Evolutionary conservation across 2,329 filamentous ascomycete species (phyloP).

Genomic region (Fusarium sarcochroum): DNA sequence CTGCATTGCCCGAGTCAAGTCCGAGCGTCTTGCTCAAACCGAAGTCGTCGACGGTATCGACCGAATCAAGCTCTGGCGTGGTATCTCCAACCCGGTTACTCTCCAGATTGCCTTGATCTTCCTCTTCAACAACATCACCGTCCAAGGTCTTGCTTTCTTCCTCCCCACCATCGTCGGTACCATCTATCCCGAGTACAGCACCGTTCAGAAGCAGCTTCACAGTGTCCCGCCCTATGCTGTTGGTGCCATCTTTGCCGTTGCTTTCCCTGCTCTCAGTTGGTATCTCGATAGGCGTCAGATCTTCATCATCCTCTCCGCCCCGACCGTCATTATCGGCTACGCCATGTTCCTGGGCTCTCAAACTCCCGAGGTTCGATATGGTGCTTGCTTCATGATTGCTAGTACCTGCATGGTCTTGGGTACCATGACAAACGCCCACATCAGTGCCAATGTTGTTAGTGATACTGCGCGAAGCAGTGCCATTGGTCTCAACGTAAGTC

Average conservation of each 20-base stretch:
- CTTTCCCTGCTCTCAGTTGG: conserved; percentile 71
- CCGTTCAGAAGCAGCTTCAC: conserved; percentile 73
- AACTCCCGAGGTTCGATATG: conserved; percentile 66
- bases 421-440: conserved; percentile 73
- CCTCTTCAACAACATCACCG: conserved; percentile 75
- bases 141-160: conserved; percentile 77
- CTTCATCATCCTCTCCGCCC: conserved; percentile 68
- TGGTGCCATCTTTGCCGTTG: conserved; percentile 71
- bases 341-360: conserved; percentile 72
- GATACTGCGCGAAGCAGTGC: conserved; percentile 75
- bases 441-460: conserved; percentile 74
- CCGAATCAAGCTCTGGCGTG: conserved; percentile 67
- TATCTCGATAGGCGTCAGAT: conserved; percentile 67
- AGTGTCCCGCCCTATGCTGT: conserved; percentile 76
- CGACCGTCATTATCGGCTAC: conserved; percentile 73
- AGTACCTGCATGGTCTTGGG: conserved; percentile 72
- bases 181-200: conserved; percentile 71
- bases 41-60: conserved; percentile 74
- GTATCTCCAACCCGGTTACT: conserved; percentile 72
- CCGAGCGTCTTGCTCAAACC: conserved; percentile 70
- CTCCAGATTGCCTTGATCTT: conserved; percentile 70
- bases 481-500: conserved; percentile 62
- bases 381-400: conserved; percentile 74
- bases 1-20: conserved; percentile 72
- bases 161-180: conserved; percentile 74